These are phyloP conservation scores for Entomortierella parvispora DNA, from an alignment of 192 early-diverging fungal species.

Conservation along the genomic window DNA sequence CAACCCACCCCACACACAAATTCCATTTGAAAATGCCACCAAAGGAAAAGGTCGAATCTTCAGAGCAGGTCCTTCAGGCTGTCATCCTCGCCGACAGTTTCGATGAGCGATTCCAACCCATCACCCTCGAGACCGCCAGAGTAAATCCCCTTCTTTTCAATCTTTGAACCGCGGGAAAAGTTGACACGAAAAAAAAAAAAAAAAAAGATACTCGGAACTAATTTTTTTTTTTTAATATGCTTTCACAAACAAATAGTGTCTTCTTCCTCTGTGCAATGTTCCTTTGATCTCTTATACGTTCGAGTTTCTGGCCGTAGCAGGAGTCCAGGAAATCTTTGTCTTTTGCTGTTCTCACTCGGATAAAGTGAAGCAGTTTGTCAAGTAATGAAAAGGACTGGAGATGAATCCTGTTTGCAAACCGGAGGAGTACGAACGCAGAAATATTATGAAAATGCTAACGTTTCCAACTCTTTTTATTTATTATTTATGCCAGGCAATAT, in stretches of 20 bases:
- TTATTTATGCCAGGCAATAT: constrained; percentile 67
- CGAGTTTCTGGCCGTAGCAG: constrained; percentile 88
- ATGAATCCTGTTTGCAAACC: neutral
- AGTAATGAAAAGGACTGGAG: too few relatives aligned
- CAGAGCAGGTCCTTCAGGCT: constrained; percentile 82
- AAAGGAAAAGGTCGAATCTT: constrained; percentile 52
- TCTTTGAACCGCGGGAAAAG: neutral
- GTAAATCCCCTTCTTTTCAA: constrained; percentile 49
- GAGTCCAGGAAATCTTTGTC: constrained; percentile 87
- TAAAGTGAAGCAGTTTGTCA: constrained; percentile 84
- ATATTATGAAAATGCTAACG: neutral
- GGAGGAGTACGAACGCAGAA: too few relatives aligned
- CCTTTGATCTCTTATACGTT: constrained; percentile 97
- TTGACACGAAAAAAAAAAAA: constrained; percentile 2
- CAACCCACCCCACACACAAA: too few relatives aligned
- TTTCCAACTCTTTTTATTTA: neutral
- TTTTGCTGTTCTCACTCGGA: constrained; percentile 88
- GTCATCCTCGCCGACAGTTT: constrained; percentile 93
- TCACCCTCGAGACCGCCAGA: constrained; percentile 84
- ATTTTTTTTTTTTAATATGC: neutral
- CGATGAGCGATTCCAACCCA: constrained; percentile 88
- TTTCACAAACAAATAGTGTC: constrained; percentile 63
- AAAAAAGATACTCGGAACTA: neutral
- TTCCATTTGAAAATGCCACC: constrained; percentile 25
- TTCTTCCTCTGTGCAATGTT: constrained; percentile 94